Base-by-base conservation (phyloP, 2,329 filamentous ascomycete species). In the Lachnellula occidentalis region DNA sequence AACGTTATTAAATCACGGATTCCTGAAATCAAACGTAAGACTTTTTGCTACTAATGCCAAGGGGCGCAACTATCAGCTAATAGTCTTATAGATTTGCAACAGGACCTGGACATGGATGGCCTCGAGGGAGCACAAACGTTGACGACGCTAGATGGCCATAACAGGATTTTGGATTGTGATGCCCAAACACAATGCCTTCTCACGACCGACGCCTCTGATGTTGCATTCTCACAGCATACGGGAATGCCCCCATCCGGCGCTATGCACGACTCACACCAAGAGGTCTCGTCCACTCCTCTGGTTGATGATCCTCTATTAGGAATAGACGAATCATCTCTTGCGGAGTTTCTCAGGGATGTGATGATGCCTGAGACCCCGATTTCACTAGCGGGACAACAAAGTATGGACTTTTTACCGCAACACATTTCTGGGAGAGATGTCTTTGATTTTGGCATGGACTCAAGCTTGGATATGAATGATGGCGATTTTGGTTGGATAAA, bases 341-440 rank as follows among this genome's bases (percentile, higher is more conserved):
- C 58, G 4, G 53, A 51, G 15, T 60, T 60, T 37, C 45, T 60
- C 5, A 45, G 48, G 47, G 57, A 59, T 45, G 50, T 59, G n/a
- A 59, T 59, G 57, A 59, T 59, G 55, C 55, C 55, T n/a, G 1
- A 17, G 5, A 14, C 43, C 12, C 22, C 22, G 15, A 37, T 45
- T 14, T 22, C 43, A n/a, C 19, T 45, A 12, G 43, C 43, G 17
- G 43, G 43, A 31, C 43, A 45, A 14, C 43, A 45, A 24, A 5
- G 12, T 17, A 45, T 45, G 43, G 43, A 45, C 12, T 45, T 45
- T 17, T 14, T 45, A 21, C 43, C 43, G 9, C 43, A 45, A 17
- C 43, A 45, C 14, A 15, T n/a, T 12, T 27, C 43, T 15, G 43
- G 43, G 24, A 45, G 43, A 45, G 50, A 48, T 45, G 50, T 53